Evolutionary conservation across 2,329 filamentous ascomycete genomes (phyloP).

Genomic region (Periglandula ipomoeae): DNA sequence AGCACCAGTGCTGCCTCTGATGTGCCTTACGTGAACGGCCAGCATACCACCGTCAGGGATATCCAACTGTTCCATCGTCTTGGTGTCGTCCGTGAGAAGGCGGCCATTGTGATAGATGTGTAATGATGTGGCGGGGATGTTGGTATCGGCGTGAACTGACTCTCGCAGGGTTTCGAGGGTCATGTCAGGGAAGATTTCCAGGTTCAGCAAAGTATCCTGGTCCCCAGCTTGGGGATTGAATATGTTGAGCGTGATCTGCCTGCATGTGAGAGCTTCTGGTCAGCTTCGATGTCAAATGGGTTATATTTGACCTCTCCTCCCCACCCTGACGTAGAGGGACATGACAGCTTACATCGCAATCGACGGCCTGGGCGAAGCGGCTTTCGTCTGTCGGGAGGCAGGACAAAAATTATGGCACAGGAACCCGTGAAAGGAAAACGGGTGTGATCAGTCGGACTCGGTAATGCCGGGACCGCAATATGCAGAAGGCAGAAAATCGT

Average conservation of each 20-base stretch:
- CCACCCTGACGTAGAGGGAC: background rate
- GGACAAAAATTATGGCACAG: background rate
- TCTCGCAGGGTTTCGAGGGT: conserved; percentile 78
- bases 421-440: background rate
- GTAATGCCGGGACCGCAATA: background rate
- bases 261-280: conserved; percentile 24
- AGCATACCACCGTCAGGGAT: conserved; percentile 90
- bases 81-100: conserved; percentile 64
- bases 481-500: background rate
- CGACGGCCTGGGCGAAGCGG: background rate
- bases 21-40: conserved; percentile 67
- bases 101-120: conserved; percentile 86
- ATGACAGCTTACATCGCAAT: background rate
- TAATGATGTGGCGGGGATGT: conserved; percentile 62
- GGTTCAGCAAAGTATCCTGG: conserved; percentile 67
- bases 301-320: background rate
- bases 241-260: conserved; percentile 83
- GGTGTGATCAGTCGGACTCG: background rate
- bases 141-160: conserved; percentile 76
- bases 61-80: conserved; percentile 72
- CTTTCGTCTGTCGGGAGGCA: background rate
- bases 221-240: conserved; percentile 59
- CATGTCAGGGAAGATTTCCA: conserved; percentile 77
- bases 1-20: conserved; percentile 34
- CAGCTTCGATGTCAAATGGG: background rate